Evolutionary conservation across 2,329 filamentous ascomycete genomes (phyloP).

Genomic region (Pseudogymnoascus sp.): DNA sequence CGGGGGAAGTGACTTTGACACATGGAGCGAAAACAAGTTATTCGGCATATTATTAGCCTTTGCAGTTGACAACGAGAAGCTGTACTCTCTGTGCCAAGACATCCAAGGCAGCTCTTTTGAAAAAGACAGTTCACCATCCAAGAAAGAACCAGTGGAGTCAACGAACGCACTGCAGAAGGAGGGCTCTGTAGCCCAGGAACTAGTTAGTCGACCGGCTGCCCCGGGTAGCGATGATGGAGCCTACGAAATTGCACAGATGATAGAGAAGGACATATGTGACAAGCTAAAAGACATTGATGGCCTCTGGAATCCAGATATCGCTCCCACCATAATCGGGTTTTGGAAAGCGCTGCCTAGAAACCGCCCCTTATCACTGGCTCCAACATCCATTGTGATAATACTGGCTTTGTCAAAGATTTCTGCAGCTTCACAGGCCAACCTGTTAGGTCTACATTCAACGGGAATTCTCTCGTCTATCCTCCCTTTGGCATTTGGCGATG

Average conservation of each 20-base stretch:
- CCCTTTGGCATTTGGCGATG: conserved; percentile 48
- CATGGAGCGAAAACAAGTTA: conserved; percentile 61
- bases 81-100: conserved; percentile 59
- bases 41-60: conserved; percentile 79
- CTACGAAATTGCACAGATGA: conserved; percentile 18
- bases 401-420: conserved; percentile 32
- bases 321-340: conserved; percentile 53
- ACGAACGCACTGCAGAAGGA: not conserved
- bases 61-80: conserved; percentile 67
- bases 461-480: conserved; percentile 62
- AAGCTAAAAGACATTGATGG: conserved; percentile 44
- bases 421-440: conserved; percentile 62
- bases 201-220: not conserved
- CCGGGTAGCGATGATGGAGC: conserved; percentile 14
- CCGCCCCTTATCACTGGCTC: conserved; percentile 36
- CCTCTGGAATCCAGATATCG: conserved; percentile 54
- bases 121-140: not conserved
- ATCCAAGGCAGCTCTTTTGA: conserved; percentile 12
- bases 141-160: not conserved
- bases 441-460: conserved; percentile 62
- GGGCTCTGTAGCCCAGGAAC: not conserved
- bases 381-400: conserved; percentile 56
- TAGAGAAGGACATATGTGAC: conserved; percentile 35
- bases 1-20: conserved; percentile 57
- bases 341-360: conserved; percentile 54